Evolutionary conservation across 768 basidiomycete species (phyloP).

Genomic region (Panaeolus papilionaceus): DNA sequence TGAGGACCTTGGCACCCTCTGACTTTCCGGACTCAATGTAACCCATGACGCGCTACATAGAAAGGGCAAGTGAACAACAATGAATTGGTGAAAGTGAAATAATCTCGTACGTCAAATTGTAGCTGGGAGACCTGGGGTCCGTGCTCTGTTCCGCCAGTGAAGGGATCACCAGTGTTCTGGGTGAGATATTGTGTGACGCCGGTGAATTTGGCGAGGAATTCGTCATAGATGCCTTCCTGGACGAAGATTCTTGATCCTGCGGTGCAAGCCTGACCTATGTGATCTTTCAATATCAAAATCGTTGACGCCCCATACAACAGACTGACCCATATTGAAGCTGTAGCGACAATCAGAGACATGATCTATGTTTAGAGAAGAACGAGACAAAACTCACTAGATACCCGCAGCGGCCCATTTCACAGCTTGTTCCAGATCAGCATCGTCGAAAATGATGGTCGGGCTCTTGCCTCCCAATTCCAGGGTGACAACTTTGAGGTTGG

Average conservation of each 20-base stretch:
- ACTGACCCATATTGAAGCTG: conserved; percentile 11
- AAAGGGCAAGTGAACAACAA: background rate
- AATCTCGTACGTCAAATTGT: conserved; percentile 59
- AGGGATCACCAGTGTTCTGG: conserved; percentile 64
- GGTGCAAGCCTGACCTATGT: conserved; percentile 81
- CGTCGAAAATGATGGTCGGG: conserved; percentile 68
- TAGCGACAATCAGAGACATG: background rate
- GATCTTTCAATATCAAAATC: conserved; percentile 50
- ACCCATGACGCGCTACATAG: conserved; percentile 64
- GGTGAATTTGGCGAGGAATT: conserved; percentile 64
- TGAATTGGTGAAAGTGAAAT: background rate
- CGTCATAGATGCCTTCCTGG: conserved; percentile 77
- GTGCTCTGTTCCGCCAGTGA: conserved; percentile 56
- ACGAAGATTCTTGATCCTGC: conserved; percentile 90
- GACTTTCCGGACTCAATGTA: conserved; percentile 79
- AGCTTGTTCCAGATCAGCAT: conserved; percentile 67
- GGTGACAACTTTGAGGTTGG: conserved; percentile 78
- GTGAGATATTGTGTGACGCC: conserved; percentile 44
- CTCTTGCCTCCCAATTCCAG: conserved; percentile 78
- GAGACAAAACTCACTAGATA: conserved; percentile 57
- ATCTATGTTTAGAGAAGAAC: background rate
- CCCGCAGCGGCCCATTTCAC: conserved; percentile 70
- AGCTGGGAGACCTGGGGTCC: conserved; percentile 72
- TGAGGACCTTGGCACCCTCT: conserved; percentile 68
- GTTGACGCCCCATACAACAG: background rate